These are phyloP conservation scores for Curvularia hawaiiensis DNA, from an alignment of 2,329 filamentous ascomycete species.

Conservation along the genomic window DNA sequence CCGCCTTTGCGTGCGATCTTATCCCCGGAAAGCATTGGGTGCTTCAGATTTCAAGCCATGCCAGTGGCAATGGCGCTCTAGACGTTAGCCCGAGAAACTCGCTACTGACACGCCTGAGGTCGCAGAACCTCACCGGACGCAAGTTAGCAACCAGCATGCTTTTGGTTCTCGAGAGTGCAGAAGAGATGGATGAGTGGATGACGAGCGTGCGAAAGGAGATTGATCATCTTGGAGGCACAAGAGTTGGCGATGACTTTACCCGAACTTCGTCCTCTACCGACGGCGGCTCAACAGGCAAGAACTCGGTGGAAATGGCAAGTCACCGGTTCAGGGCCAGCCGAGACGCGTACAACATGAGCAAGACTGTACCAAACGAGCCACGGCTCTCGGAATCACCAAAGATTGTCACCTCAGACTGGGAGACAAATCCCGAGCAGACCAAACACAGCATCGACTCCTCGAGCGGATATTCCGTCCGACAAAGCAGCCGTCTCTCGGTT, in stretches of 20 bases:
- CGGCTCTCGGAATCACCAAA: constrained; percentile 39
- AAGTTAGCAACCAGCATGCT: constrained; percentile 68
- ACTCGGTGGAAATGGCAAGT: constrained; percentile 36
- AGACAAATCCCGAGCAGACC: constrained; percentile 33
- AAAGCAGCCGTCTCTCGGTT: constrained; percentile 38
- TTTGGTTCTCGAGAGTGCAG: constrained; percentile 72
- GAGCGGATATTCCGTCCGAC: constrained; percentile 35
- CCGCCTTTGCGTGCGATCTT: constrained; percentile 78
- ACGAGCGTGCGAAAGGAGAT: constrained; percentile 71
- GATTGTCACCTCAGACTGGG: constrained; percentile 41
- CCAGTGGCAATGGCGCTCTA: constrained; percentile 61
- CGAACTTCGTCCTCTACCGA: constrained; percentile 38
- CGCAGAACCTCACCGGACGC: constrained; percentile 60
- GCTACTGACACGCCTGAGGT: constrained; percentile 67
- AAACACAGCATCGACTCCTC: constrained; percentile 38
- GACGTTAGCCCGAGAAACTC: constrained; percentile 57
- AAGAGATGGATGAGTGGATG: constrained; percentile 80
- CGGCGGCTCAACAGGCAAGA: constrained; percentile 26
- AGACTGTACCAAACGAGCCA: constrained; percentile 42
- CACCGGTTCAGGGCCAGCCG: constrained; percentile 47
- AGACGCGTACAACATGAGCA: constrained; percentile 39
- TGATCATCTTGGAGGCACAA: constrained; percentile 70
- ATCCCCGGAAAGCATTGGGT: constrained; percentile 84
- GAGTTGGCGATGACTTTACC: constrained; percentile 43
- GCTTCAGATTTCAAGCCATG: constrained; percentile 71